Base-by-base conservation (phyloP, 2,329 filamentous ascomycete genomes). In the Talaromyces sp. region DNA sequence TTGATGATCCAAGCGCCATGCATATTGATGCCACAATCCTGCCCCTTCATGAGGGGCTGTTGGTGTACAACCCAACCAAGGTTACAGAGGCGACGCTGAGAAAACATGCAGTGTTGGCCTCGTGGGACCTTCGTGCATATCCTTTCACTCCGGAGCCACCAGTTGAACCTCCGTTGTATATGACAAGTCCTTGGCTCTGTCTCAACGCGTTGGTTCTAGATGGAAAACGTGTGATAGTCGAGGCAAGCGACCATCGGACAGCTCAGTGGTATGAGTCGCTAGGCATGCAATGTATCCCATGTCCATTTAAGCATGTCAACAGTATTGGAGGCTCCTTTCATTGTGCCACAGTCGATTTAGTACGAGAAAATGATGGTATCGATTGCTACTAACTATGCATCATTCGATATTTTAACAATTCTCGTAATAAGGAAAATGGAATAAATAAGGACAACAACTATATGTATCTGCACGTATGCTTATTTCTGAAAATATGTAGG, bases 291-390 rank as follows among this genome's bases (percentile, higher is more conserved):
- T 62, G 61, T 24, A 69, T 70, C 55, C 54, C 50, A 24, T 65
- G 62, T 51, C 71, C 71, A 17, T 74, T 74, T 55, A 58, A 64
- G 56, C 66, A 74, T 63, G 70, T 74, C 1, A 69, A 72, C 41
- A 69, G 69, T 56, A 66, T 74, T 43, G 71, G 72, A 1, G 70
- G 71, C 0, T 72, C 70, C 14, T 73, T 72, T 51, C 71, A 71
- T 58, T 73, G 70, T 58, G 69, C 70, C 9, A 73, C 69, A 19
- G 62, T 64, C n/a, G 65, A 67, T 55, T 27, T 66, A 51, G 63
- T 65, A 26, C 19, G 43, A 35, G 60, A 56, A 4, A 35, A 14
- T 14, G 32, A 13, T 13, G 11, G 32, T 14, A 35, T 35, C 32
- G 32, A 13, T 35, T 35, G 32, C 13, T 35, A 13, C 9, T 35